These are phyloP conservation scores for Fusarium denticulatum DNA, from an alignment of 2,329 filamentous ascomycete genomes.

Conservation along the genomic window DNA sequence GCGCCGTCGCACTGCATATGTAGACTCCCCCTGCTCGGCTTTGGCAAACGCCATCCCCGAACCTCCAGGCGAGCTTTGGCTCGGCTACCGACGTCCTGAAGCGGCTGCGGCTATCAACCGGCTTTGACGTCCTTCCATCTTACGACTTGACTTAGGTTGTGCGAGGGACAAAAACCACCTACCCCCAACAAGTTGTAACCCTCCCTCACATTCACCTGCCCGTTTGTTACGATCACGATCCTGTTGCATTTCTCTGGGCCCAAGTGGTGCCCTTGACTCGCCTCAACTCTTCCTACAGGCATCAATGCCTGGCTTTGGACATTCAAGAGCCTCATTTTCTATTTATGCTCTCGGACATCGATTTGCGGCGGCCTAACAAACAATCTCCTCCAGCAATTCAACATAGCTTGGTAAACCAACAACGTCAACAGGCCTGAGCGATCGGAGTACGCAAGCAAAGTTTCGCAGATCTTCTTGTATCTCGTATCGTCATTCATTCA, in stretches of 20 bases:
- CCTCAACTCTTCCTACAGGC: slow-evolving; percentile 2
- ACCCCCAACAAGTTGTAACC: slow-evolving; percentile 27
- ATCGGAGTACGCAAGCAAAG: neutral
- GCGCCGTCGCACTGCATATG: slow-evolving; percentile 20
- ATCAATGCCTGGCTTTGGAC: slow-evolving; percentile 3
- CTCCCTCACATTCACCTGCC: slow-evolving; percentile 22
- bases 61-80: slow-evolving; percentile 36
- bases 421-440: neutral
- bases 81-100: slow-evolving; percentile 41
- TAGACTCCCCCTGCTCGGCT: slow-evolving; percentile 31
- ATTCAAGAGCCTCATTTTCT: slow-evolving; percentile 6
- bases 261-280: neutral
- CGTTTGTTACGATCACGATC: slow-evolving; percentile 22
- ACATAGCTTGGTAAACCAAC: neutral
- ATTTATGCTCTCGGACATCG: slow-evolving; percentile 13
- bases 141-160: slow-evolving; percentile 21
- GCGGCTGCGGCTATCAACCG: slow-evolving; percentile 23
- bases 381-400: neutral
- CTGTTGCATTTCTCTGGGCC: neutral
- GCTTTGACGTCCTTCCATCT: slow-evolving; percentile 25
- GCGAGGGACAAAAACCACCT: slow-evolving; percentile 39
- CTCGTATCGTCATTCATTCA: neutral
- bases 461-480: neutral
- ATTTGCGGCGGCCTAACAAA: slow-evolving; percentile 13
- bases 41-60: slow-evolving; percentile 35